Evolutionary conservation across 2,329 filamentous ascomycete species (phyloP).

Genomic region (Aspergillus sp.): DNA sequence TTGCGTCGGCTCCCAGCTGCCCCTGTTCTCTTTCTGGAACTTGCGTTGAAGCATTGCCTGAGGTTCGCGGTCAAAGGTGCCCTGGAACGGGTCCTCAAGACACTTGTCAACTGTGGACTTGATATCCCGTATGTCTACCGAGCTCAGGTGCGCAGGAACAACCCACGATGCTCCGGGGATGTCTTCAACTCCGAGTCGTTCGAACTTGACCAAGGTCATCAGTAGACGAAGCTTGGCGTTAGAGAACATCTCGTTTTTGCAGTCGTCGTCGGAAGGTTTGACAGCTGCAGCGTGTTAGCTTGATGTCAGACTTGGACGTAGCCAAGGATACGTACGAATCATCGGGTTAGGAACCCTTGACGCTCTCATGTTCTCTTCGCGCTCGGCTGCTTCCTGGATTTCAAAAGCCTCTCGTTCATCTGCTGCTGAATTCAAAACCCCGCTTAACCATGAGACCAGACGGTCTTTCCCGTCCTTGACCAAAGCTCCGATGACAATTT

Average conservation of each 20-base stretch:
- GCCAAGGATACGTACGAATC: conserved; percentile 45
- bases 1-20: conserved; percentile 31
- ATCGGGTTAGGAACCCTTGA: conserved; percentile 24
- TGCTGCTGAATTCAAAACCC: conserved; percentile 64
- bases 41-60: conserved; percentile 78
- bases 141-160: conserved; percentile 64
- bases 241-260: conserved; percentile 76
- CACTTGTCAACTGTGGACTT: conserved; percentile 72
- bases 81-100: conserved; percentile 73
- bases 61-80: conserved; percentile 71
- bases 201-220: conserved; percentile 71
- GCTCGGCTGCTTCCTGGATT: conserved; percentile 62
- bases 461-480: conserved; percentile 76
- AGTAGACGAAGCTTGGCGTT: conserved; percentile 84
- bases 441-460: conserved; percentile 78
- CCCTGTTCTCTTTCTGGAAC: conserved; percentile 38
- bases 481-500: conserved; percentile 74
- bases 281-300: conserved; percentile 46
- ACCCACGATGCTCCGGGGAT: conserved; percentile 75
- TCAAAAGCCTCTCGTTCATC: conserved; percentile 77
- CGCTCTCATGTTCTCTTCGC: conserved; percentile 37
- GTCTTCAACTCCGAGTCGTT: conserved; percentile 65
- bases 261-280: conserved; percentile 62
- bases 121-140: conserved; percentile 64
- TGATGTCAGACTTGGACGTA: neutral